Conservation (phyloP, 176 grass and related monocot genomes). For the Phragmites australis region DNA sequence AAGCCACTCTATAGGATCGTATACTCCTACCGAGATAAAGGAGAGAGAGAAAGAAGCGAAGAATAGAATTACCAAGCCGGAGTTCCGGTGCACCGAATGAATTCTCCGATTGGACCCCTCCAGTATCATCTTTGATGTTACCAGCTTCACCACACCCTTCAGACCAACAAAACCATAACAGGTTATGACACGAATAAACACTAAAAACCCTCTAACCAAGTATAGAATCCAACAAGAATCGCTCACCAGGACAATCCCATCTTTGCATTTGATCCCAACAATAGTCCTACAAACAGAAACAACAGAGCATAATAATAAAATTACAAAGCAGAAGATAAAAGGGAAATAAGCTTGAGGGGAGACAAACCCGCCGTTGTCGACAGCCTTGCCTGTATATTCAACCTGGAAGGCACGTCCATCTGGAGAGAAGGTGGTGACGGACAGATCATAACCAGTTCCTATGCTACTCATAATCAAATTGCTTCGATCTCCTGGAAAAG, state of each 20-base stretch:
- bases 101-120: constrained; percentile 65
- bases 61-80: constrained; percentile 54
- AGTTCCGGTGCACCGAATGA: constrained; percentile 59
- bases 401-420: constrained; percentile 79
- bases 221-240: neutral
- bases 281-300: constrained; percentile 45
- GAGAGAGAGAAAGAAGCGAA: neutral
- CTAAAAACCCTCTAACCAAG: neutral
- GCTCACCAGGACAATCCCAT: constrained; percentile 67
- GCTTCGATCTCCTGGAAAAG: neutral
- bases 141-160: constrained; percentile 70
- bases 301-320: constrained; percentile 8
- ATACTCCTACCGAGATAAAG: neutral
- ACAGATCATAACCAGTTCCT: constrained; percentile 77
- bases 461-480: constrained; percentile 63
- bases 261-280: constrained; percentile 78
- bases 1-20: neutral
- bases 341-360: neutral
- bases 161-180: constrained; percentile 17
- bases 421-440: constrained; percentile 76
- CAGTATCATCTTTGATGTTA: constrained; percentile 74
- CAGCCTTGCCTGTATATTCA: constrained; percentile 68
- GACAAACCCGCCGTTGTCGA: constrained; percentile 71
- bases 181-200: constrained; percentile 7
- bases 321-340: neutral